Conservation (phyloP, 2,329 filamentous ascomycete species). For the Hymenoscyphus scutula region DNA sequence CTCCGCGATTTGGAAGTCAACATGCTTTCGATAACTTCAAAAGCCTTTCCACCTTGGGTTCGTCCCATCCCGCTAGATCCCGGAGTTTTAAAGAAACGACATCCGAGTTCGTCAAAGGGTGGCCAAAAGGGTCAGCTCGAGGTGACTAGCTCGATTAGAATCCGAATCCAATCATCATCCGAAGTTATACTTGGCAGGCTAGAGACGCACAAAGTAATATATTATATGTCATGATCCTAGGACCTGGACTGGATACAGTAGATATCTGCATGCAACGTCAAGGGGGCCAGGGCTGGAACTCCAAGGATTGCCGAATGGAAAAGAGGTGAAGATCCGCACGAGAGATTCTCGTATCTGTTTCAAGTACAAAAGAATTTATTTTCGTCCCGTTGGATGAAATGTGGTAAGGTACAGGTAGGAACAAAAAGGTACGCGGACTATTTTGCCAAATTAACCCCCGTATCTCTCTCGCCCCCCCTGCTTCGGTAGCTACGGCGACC, state of each 20-base stretch:
- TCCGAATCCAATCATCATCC: background rate
- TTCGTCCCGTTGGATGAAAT: no score
- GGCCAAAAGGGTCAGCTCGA: background rate
- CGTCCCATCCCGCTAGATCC: background rate
- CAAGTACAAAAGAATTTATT: no score
- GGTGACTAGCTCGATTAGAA: background rate
- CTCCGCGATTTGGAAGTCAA: background rate
- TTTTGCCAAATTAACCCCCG: no score
- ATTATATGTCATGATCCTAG: background rate
- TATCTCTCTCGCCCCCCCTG: no score
- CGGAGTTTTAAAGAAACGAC: background rate
- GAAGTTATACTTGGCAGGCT: background rate
- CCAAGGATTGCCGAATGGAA: background rate
- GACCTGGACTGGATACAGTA: no score
- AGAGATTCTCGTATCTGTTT: background rate
- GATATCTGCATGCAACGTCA: background rate
- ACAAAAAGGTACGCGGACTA: no score
- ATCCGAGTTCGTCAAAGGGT: background rate
- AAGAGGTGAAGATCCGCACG: background rate
- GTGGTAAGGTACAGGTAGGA: no score
- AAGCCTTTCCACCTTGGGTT: background rate
- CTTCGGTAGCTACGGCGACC: no score
- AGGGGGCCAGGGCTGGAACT: background rate
- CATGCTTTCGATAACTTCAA: background rate
- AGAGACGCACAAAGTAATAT: background rate